Base-by-base conservation (phyloP, 2,329 filamentous ascomycete species). In the Curvularia hawaiiensis region DNA sequence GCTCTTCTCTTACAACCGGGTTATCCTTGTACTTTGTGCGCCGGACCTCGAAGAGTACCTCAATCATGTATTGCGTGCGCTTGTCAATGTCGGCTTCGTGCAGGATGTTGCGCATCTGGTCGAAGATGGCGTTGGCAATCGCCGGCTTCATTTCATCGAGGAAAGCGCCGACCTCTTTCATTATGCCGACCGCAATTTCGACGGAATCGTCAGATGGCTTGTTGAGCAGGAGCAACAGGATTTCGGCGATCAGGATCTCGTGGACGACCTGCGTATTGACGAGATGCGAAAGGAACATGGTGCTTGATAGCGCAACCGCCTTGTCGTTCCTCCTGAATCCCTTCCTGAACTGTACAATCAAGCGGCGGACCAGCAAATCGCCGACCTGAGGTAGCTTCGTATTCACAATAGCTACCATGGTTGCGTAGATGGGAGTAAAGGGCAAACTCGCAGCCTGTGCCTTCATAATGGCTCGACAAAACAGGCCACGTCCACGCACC, bases 11-110 rank as follows among this genome's bases (percentile, higher is more conserved):
- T 68, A 98, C 82, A 0, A 92, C 89, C 18, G 89, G 92, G 69
- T 98, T 92, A 70, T 98, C 92, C 80, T 97, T 97, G 82, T 96
- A 99, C 69, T 90, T 90, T 78, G 98, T 94, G 78, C 97, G 97
- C 62, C 95, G 87, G 54, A 97, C 90, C 79, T 99, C 93, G 75
- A 99, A 99, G 43, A 99, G 80, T 6, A 98, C 95, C 76, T 99
- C 95, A 56, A 99, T 94, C 91, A 97, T 97, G 78, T 98, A 99
- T 79, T 99, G 95, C n/a, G 94, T 93, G 63, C 95, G 86, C 82
- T 97, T 97, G 74, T 98, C 94, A 75, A 99, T 97, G 72, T 95
- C 93, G 44, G 92, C 92, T 77, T 99, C 95, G 79, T 99, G 94
- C 9, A 99, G 81, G 62, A 98, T 97, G 68, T 90, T 94, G 67